These are phyloP conservation scores for Poterioochromonas sp. DNA, from an alignment of 352 stramenopile species.

Conservation along the genomic window DNA sequence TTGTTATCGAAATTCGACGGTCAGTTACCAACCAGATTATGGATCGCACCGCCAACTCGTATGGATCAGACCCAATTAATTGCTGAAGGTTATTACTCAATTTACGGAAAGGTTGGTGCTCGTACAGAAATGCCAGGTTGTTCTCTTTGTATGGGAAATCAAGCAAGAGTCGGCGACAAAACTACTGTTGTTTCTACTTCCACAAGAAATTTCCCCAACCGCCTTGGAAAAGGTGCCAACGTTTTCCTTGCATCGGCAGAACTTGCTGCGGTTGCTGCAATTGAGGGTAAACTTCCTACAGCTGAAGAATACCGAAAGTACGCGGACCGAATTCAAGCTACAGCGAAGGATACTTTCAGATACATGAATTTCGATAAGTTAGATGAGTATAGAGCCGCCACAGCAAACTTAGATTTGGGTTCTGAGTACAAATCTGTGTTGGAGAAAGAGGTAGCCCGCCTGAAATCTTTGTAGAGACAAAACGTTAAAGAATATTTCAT, in stretches of 20 bases:
- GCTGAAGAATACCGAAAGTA: conserved; percentile 63
- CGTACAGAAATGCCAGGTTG: conserved; percentile 70
- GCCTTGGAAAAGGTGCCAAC: conserved; percentile 64
- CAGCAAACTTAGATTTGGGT: background rate
- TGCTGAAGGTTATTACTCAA: conserved; percentile 68
- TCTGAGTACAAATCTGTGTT: background rate
- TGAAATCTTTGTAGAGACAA: background rate
- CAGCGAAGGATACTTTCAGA: conserved; percentile 61
- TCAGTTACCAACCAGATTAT: conserved; percentile 59
- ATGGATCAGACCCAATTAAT: conserved; percentile 70
- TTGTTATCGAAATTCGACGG: conserved; percentile 55
- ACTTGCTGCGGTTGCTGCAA: conserved; percentile 58
- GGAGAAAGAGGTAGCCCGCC: background rate
- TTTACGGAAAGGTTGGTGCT: conserved; percentile 60
- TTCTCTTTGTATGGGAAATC: conserved; percentile 71
- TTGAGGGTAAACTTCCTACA: conserved; percentile 59
- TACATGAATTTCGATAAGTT: conserved; percentile 71
- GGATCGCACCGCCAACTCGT: conserved; percentile 66
- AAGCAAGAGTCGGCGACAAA: conserved; percentile 62
- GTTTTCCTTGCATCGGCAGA: conserved; percentile 66
- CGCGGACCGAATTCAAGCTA: conserved; percentile 55
- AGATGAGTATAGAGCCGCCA: background rate
- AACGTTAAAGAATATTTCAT: too few species aligned
- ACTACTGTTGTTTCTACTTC: conserved; percentile 65
- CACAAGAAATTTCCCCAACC: conserved; percentile 71